Conservation (phyloP, 805 yeast species). For the Yarrowia bubula region DNA sequence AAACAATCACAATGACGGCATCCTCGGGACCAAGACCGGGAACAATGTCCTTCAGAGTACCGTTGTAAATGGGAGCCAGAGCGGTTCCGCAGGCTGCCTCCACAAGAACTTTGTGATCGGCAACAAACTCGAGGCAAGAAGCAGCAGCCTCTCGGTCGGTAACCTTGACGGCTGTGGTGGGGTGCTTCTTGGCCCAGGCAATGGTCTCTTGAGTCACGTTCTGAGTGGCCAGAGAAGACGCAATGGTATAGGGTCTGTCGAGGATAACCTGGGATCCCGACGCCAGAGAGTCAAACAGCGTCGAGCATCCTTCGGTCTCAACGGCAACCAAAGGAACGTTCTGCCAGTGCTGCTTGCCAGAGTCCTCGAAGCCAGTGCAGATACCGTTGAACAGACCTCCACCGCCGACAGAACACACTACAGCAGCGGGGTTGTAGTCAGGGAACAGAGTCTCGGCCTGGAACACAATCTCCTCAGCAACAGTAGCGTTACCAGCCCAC, state of each 20-base stretch:
- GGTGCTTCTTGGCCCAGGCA: conserved; percentile 45
- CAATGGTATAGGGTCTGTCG: conserved; percentile 50
- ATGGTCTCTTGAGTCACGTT: conserved; percentile 53
- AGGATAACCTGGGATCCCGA: conserved; percentile 47
- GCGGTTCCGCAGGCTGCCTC: conserved; percentile 80
- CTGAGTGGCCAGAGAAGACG: conserved; percentile 63
- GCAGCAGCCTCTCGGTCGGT: conserved; percentile 56
- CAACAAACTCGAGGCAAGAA: conserved; percentile 51
- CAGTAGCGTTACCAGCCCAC: conserved; percentile 94
- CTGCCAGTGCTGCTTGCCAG: conserved; percentile 37
- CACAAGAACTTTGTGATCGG: conserved; percentile 51
- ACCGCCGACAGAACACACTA: conserved; percentile 92
- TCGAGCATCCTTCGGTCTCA: conserved; percentile 63
- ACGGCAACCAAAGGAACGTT: conserved; percentile 47
- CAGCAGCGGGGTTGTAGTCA: conserved; percentile 60
- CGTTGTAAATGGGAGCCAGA: conserved; percentile 45
- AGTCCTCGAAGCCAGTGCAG: conserved; percentile 73
- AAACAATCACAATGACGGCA: conserved; percentile 54
- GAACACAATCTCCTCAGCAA: conserved; percentile 81
- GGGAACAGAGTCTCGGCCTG: conserved; percentile 48
- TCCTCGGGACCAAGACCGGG: conserved; percentile 42
- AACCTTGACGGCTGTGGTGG: conserved; percentile 46
- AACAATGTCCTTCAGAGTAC: conserved; percentile 30
- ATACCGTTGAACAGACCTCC: conserved; percentile 92
- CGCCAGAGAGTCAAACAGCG: conserved; percentile 51